Conservation (phyloP, 2,329 filamentous ascomycete species). For the Clarireedia sp. region DNA sequence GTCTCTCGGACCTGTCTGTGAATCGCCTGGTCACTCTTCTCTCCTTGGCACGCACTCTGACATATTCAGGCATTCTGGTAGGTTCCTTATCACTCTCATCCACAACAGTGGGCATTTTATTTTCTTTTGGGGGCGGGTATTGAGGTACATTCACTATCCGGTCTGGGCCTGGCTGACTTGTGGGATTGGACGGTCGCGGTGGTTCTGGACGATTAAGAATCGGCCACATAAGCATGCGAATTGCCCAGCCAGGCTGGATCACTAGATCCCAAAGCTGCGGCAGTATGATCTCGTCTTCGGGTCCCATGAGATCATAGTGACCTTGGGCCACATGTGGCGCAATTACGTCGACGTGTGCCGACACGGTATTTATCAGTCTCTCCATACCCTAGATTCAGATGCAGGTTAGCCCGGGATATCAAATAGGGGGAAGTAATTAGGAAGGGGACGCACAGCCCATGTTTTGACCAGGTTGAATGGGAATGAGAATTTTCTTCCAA, state of each 20-base stretch:
- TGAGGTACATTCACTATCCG: not conserved
- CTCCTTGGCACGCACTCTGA: no score
- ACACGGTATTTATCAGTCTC: constrained; percentile 76
- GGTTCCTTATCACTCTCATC: no score
- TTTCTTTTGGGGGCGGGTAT: not conserved
- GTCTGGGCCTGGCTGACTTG: not conserved
- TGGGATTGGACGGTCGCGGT: constrained; percentile 4
- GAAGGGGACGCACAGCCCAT: constrained; percentile 55
- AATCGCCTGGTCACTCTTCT: not conserved
- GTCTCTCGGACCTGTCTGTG: not conserved
- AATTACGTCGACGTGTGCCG: constrained; percentile 67
- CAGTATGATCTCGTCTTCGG: constrained; percentile 75
- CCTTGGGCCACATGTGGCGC: constrained; percentile 69
- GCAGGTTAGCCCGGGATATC: constrained; percentile 17
- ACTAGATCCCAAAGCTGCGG: constrained; percentile 75
- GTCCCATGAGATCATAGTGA: constrained; percentile 72
- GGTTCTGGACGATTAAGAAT: constrained; percentile 37
- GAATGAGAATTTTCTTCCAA: constrained; percentile 86
- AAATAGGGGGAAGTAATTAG: not conserved
- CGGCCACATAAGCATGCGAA: constrained; percentile 62
- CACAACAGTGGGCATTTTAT: no score
- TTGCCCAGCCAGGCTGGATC: constrained; percentile 66
- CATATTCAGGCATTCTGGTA: no score
- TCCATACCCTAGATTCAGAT: constrained; percentile 61
- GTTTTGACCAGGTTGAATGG: constrained; percentile 79